These are phyloP conservation scores for Claviceps purpurea DNA, from an alignment of 2,329 filamentous ascomycete species.

Conservation along the genomic window DNA sequence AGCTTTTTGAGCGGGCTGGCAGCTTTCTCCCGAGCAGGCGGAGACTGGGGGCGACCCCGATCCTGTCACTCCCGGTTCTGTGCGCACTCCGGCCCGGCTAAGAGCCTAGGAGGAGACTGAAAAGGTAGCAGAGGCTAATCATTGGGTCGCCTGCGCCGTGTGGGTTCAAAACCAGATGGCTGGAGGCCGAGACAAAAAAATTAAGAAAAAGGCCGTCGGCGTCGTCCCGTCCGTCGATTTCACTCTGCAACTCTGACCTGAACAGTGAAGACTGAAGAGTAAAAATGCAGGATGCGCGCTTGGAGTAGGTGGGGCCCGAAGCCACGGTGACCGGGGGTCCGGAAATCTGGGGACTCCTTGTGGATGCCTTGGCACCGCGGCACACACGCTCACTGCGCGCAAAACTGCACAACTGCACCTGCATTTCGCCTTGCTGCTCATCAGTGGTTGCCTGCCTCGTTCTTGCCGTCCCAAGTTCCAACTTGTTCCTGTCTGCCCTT, in stretches of 20 bases:
- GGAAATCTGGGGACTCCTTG: constrained; percentile 2
- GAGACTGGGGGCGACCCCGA: background rate
- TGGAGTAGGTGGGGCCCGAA: background rate
- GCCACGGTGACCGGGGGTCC: background rate
- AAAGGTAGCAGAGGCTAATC: background rate
- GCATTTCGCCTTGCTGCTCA: background rate
- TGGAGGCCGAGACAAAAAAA: too few species aligned
- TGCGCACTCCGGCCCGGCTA: background rate
- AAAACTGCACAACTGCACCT: background rate
- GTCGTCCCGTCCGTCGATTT: background rate
- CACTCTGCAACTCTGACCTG: background rate
- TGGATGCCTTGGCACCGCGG: too few species aligned
- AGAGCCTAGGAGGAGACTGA: background rate
- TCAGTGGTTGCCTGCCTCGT: background rate
- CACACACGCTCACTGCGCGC: too few species aligned
- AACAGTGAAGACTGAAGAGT: background rate
- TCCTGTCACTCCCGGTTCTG: background rate
- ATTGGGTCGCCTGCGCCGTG: background rate
- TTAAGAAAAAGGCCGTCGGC: too few species aligned
- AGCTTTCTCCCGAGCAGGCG: background rate
- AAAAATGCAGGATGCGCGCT: background rate
- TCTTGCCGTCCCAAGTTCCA: too few species aligned
- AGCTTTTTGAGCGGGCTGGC: constrained; percentile 3
- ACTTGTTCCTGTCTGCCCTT: background rate
- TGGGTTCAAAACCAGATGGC: too few species aligned